Evolutionary conservation across 2,329 filamentous ascomycete genomes (phyloP), one percentile per base, ranked within the genome.

Genomic region (Amauroascus verrucosus): DNA sequence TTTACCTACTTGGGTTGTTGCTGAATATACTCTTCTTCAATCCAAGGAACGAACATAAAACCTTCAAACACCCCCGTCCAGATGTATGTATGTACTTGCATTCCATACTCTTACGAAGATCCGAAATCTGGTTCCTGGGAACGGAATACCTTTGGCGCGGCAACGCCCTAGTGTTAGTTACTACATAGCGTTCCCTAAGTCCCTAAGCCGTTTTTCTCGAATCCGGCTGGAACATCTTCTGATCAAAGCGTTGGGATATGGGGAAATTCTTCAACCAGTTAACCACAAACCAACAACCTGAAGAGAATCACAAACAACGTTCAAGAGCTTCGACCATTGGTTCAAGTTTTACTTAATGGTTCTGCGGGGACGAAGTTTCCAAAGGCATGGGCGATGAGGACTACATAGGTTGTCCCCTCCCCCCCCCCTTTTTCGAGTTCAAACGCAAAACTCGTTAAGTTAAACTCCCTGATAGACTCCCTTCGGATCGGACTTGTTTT

Each of bases 111-210:
- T n/a, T n/a, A n/a, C n/a, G 32, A 38, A 8, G 46, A 26, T 33
- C 32, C 46, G 18, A 48, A 38, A n/a, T n/a, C 32, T 38, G 46
- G 46, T 48, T 48, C 32, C 22, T 48, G 46, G 46, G 46, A n/a
- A 37, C 32, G 32, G 46, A 22, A 37, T 26, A 48, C 24, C 20
- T 43, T 43, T 43, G 8, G 20, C 40, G n/a, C n/a, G n/a, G n/a
- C n/a, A n/a, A n/a, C n/a, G n/a, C n/a, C n/a, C n/a, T n/a, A n/a
- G n/a, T n/a, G n/a, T n/a, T 22, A 45, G 14, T 7, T 16, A 35
- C 6, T 3, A 13, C 41, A 32, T 4, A 20, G 11, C 18, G 14
- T 38, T 48, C 8, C 33, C 20, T n/a, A n/a, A n/a, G n/a, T n/a
- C n/a, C n/a, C n/a, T n/a, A n/a, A n/a, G n/a, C 32, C 33, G 35